Percentiles rank a stretch among this genome's conserved stretches.
phyloP scores from a whole-genome alignment of 1,284 basidiomycete genomes.

The Ceratobasidium papillatum region DNA sequence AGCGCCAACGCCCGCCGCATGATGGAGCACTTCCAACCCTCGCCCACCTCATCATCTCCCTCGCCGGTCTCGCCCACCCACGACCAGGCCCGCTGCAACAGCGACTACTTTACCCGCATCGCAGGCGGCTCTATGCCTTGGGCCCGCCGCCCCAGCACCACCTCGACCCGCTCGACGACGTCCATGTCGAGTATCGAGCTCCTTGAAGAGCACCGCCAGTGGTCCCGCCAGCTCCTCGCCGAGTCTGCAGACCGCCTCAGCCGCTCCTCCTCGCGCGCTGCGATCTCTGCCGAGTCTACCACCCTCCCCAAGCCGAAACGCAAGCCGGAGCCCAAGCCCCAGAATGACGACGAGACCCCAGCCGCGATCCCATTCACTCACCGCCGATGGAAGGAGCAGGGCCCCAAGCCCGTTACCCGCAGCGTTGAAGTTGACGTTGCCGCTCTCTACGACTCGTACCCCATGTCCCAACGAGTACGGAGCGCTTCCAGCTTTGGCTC shows the following conservation, averaged over 20 bases:
- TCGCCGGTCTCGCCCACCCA: slow-evolving; percentile 16
- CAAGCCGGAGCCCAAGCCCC: slow-evolving; percentile 31
- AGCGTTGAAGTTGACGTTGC: slow-evolving; percentile 27
- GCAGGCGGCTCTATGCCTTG: slow-evolving; percentile 17
- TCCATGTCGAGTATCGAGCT: slow-evolving; percentile 31
- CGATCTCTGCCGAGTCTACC: slow-evolving; percentile 30
- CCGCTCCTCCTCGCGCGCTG: slow-evolving; percentile 14
- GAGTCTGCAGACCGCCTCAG: slow-evolving; percentile 37
- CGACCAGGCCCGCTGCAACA: slow-evolving; percentile 19
- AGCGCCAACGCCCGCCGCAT: slow-evolving; percentile 39
- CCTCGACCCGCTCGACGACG: slow-evolving; percentile 28
- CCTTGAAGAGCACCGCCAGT: slow-evolving; percentile 37
- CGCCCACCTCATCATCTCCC: not conserved
- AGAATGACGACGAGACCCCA: not conserved
- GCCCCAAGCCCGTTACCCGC: not conserved
- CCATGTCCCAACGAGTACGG: slow-evolving; percentile 36
- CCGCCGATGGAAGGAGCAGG: slow-evolving; percentile 34
- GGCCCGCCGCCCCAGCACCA: slow-evolving; percentile 33
- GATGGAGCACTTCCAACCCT: slow-evolving; percentile 36
- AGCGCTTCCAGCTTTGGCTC: slow-evolving; percentile 34
- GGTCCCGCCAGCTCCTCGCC: slow-evolving; percentile 35
- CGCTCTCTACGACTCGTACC: slow-evolving; percentile 32
- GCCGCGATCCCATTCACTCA: slow-evolving; percentile 28
- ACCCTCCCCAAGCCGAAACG: slow-evolving; percentile 28
- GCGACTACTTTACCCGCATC: slow-evolving; percentile 37